These are phyloP conservation scores for Agrocybe chaxingu DNA, from an alignment of 768 basidiomycete genomes.

Conservation along the genomic window DNA sequence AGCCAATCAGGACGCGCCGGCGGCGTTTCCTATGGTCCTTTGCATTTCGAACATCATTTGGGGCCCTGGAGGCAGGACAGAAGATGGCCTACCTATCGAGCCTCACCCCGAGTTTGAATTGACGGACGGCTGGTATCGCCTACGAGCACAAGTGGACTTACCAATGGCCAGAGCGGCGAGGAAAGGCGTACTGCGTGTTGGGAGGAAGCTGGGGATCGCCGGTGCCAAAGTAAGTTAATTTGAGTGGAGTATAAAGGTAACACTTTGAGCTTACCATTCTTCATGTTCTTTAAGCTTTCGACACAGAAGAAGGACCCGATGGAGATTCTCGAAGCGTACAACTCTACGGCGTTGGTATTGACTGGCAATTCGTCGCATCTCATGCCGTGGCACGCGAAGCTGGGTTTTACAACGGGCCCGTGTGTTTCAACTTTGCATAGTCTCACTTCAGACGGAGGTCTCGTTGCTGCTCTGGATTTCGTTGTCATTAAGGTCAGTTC, in stretches of 20 bases:
- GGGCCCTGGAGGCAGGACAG: conserved; percentile 34
- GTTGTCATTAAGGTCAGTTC: conserved; percentile 58
- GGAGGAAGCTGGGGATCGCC: conserved; percentile 78
- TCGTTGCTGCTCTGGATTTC: conserved; percentile 71
- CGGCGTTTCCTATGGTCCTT: conserved; percentile 79
- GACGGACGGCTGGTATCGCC: conserved; percentile 97
- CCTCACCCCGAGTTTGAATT: conserved; percentile 71
- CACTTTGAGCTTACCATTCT: background rate
- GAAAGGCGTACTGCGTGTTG: conserved; percentile 64
- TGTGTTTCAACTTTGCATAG: conserved; percentile 77
- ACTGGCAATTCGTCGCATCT: conserved; percentile 85
- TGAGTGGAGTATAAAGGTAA: background rate
- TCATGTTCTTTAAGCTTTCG: conserved; percentile 45
- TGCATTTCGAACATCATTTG: conserved; percentile 75
- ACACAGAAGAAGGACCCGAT: conserved; percentile 71
- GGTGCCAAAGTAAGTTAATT: conserved; percentile 70
- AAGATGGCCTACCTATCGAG: conserved; percentile 33
- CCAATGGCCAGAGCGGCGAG: conserved; percentile 69
- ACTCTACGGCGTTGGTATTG: conserved; percentile 61
- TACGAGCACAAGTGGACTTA: conserved; percentile 73
- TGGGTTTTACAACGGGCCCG: conserved; percentile 71
- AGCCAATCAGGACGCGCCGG: conserved; percentile 77
- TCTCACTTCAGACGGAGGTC: conserved; percentile 79
- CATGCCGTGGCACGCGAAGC: conserved; percentile 82
- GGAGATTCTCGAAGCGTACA: conserved; percentile 81